phyloP scores from a whole-genome alignment of 805 yeast species.

The Priceomyces medius region DNA sequence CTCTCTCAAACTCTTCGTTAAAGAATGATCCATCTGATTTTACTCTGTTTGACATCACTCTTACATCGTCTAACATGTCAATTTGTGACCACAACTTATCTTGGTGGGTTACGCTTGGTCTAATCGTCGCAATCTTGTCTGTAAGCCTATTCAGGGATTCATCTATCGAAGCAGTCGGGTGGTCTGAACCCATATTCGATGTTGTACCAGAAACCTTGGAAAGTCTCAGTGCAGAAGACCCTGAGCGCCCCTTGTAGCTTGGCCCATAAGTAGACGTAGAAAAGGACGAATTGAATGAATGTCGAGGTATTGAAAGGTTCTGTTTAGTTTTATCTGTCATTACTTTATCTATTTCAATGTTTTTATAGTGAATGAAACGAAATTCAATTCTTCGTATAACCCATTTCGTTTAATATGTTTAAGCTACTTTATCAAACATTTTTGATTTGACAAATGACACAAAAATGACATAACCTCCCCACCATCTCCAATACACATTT shows the following conservation, averaged over 20 bases:
- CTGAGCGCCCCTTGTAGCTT: slow-evolving; percentile 11
- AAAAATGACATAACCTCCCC: no score
- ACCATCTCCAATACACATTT: no score
- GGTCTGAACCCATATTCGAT: slow-evolving; percentile 15
- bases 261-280: slow-evolving; percentile 8
- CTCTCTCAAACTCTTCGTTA: slow-evolving; percentile 48
- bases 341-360: no score
- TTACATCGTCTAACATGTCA: slow-evolving; percentile 80
- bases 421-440: no score
- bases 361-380: no score
- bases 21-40: slow-evolving; percentile 48
- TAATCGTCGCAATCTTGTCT: slow-evolving; percentile 54
- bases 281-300: slow-evolving; percentile 12
- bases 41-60: slow-evolving; percentile 51
- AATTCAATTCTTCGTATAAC: no score
- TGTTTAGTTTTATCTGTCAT: neutral
- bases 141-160: slow-evolving; percentile 16
- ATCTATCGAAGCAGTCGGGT: slow-evolving; percentile 7
- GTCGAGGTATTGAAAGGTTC: slow-evolving; percentile 15
- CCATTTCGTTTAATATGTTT: no score
- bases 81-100: slow-evolving; percentile 86
- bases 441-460: no score
- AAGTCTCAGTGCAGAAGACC: slow-evolving; percentile 13
- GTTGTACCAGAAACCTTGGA: slow-evolving; percentile 17
- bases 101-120: slow-evolving; percentile 63